Conservation (phyloP, 2,329 filamentous ascomycete genomes). For the Ceratocystis huliohia region DNA sequence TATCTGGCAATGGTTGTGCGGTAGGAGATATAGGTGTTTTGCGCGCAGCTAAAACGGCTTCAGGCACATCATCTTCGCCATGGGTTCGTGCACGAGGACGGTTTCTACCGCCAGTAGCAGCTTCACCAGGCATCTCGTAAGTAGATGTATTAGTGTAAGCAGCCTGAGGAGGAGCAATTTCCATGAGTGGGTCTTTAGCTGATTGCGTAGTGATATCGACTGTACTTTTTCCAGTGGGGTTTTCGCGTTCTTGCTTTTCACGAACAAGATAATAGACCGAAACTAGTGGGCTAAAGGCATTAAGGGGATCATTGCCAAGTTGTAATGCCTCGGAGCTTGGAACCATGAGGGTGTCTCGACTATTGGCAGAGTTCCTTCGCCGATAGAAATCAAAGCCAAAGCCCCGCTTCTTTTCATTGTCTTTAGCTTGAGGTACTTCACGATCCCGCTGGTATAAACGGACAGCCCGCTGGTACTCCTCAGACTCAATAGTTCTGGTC, state of each 20-base stretch:
- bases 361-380: conserved; percentile 75
- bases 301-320: conserved; percentile 72
- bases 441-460: conserved; percentile 55
- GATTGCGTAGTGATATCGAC: conserved; percentile 28
- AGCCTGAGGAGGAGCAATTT: conserved; percentile 67
- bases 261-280: conserved; percentile 94
- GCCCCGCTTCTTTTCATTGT: conserved; percentile 70
- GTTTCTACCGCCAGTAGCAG: conserved; percentile 68
- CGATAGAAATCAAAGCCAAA: conserved; percentile 96
- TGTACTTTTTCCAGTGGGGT: conserved; percentile 1
- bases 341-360: conserved; percentile 70
- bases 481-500: conserved; percentile 75
- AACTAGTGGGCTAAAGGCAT: conserved; percentile 82
- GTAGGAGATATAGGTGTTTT: conserved; percentile 18
- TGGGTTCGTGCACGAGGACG: conserved; percentile 82
- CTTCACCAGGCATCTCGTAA: conserved; percentile 84
- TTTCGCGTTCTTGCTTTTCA: conserved; percentile 80
- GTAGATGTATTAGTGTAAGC: conserved; percentile 76
- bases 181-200: conserved; percentile 46
- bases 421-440: conserved; percentile 45
- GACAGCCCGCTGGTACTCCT: conserved; percentile 84
- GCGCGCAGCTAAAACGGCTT: conserved; percentile 36
- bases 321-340: conserved; percentile 79
- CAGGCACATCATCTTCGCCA: conserved; percentile 79
- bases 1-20: conserved; percentile 32